Conservation (phyloP, 1,139 yeast genomes). For the Blastobotrys proliferans region DNA sequence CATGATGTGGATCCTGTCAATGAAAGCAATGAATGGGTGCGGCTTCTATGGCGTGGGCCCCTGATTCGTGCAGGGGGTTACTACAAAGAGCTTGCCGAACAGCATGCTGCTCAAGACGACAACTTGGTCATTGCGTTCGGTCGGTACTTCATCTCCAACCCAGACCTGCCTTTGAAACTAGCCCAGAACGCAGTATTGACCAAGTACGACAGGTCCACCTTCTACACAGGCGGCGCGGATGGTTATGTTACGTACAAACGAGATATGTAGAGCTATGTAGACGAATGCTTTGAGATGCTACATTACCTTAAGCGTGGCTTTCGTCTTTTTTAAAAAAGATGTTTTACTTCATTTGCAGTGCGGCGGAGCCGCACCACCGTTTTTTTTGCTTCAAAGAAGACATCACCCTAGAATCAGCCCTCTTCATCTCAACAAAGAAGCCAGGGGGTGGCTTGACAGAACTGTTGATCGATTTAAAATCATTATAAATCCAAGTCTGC, state of each 20-base stretch:
- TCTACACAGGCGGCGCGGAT: conserved; percentile 32
- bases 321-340: too few species aligned
- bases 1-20: conserved; percentile 17
- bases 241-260: conserved; percentile 36
- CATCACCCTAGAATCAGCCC: too few species aligned
- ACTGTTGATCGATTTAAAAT: too few species aligned
- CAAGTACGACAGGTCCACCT: conserved; percentile 34
- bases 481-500: too few species aligned
- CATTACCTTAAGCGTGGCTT: too few species aligned
- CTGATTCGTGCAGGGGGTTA: neutral
- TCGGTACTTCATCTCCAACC: conserved; percentile 46
- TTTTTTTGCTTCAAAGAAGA: too few species aligned
- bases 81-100: neutral
- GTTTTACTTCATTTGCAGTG: too few species aligned
- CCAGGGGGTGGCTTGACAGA: too few species aligned
- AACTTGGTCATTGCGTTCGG: conserved; percentile 45
- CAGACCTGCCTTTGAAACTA: conserved; percentile 44
- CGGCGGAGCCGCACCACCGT: too few species aligned
- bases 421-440: too few species aligned
- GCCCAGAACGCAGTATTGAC: conserved; percentile 33
- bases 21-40: conserved; percentile 37
- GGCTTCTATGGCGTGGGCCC: neutral
- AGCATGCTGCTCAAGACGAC: conserved; percentile 25
- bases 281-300: too few species aligned
- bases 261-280: too few species aligned